Conservation (phyloP, 2,329 filamentous ascomycete species). For the Monosporascus sp. region DNA sequence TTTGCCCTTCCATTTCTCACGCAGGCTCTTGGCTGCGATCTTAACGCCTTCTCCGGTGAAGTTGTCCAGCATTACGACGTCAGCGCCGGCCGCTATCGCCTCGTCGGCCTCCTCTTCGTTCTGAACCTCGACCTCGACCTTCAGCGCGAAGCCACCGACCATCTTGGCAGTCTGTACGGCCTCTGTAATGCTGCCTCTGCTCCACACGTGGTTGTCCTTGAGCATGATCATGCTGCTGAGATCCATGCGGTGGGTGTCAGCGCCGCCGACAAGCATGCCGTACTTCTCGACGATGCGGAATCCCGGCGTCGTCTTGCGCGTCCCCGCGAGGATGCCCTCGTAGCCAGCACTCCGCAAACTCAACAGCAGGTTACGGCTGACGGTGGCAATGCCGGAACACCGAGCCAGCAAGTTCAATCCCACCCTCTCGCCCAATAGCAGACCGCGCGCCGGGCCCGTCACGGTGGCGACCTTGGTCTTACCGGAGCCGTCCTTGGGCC, state of each 20-base stretch:
- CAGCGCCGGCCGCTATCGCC: conserved; percentile 83
- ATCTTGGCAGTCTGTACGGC: conserved; percentile 80
- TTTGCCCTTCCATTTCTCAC: conserved; percentile 72
- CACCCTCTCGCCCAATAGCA: conserved; percentile 89
- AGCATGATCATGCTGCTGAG: conserved; percentile 95
- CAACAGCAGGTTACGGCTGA: conserved; percentile 49
- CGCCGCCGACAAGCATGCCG: conserved; percentile 90
- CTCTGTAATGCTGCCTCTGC: conserved; percentile 76
- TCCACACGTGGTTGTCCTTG: conserved; percentile 98
- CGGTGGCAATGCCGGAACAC: conserved; percentile 85
- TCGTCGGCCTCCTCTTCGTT: conserved; percentile 83
- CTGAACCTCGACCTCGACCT: conserved; percentile 95
- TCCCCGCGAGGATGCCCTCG: conserved; percentile 80
- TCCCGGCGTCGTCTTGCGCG: conserved; percentile 92
- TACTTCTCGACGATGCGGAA: conserved; percentile 97
- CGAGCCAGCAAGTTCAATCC: conserved; percentile 85
- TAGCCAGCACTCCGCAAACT: conserved; percentile 65
- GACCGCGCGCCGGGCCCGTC: conserved; percentile 68
- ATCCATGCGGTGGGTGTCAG: conserved; percentile 88
- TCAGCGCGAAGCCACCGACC: conserved; percentile 83
- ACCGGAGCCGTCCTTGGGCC: conserved; percentile 45
- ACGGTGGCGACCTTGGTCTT: conserved; percentile 73
- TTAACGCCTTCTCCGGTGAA: conserved; percentile 77
- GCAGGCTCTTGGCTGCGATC: conserved; percentile 67
- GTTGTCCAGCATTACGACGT: conserved; percentile 97